Evolutionary conservation across 805 yeast species (phyloP).

Genomic region (Sugiyamaella valdiviana): DNA sequence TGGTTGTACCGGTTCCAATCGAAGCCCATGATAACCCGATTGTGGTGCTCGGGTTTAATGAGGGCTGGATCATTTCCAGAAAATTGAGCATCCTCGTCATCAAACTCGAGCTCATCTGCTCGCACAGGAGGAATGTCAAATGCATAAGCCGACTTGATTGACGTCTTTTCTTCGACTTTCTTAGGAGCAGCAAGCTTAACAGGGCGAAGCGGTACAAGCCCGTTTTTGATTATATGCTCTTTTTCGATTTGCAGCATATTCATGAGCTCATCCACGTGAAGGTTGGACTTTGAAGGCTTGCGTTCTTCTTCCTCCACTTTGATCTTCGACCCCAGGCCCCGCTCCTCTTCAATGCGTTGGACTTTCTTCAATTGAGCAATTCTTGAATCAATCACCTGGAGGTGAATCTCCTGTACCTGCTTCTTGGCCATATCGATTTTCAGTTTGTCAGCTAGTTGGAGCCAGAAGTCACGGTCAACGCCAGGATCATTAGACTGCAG

Average conservation of each 20-base stretch:
- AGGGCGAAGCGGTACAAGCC: not conserved
- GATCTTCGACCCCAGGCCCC: not conserved
- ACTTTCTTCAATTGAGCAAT: constrained; percentile 3
- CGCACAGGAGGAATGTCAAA: not conserved
- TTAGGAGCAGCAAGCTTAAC: not conserved
- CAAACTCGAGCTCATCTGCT: not conserved
- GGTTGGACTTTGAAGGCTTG: not conserved
- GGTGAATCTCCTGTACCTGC: constrained; percentile 18
- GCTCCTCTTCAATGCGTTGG: not conserved
- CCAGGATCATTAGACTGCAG: constrained; percentile 14
- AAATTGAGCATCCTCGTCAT: not conserved
- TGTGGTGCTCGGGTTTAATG: constrained; percentile 25
- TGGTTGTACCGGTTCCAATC: constrained; percentile 35
- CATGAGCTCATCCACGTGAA: not conserved
- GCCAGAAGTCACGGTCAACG: constrained; percentile 30
- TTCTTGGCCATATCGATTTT: constrained; percentile 3
- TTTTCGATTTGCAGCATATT: not conserved
- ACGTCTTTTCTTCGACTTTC: not conserved
- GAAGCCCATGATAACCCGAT: constrained; percentile 31
- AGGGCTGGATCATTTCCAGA: not conserved
- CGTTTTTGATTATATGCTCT: not conserved
- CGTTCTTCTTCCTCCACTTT: not conserved
- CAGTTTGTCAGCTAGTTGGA: constrained; percentile 21
- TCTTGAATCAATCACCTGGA: constrained; percentile 11
- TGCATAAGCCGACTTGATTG: not conserved